Evolutionary conservation across 2,329 filamentous ascomycete genomes (phyloP).

Genomic region (Beauveria sp.): DNA sequence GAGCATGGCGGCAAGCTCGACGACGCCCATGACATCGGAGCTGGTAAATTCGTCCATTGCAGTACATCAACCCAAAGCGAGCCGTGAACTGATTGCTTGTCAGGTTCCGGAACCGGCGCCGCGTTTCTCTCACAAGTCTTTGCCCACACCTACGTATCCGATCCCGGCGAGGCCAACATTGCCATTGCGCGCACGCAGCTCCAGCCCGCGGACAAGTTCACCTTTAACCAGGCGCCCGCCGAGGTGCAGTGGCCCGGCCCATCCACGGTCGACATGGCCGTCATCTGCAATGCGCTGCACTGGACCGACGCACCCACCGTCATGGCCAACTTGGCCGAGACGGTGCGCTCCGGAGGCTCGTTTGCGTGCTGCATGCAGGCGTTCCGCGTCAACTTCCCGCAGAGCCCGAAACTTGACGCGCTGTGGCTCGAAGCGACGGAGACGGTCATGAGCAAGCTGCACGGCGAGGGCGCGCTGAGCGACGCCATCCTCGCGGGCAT

Average conservation of each 20-base stretch:
- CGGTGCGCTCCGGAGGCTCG: not conserved
- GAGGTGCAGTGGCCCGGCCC: not conserved
- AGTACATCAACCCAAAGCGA: not conserved
- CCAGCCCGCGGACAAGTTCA: not conserved
- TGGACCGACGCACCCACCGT: conserved; percentile 4
- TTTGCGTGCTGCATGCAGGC: conserved; percentile 9
- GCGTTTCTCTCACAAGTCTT: conserved; percentile 5
- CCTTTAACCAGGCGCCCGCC: not conserved
- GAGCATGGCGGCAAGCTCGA: conserved; percentile 4
- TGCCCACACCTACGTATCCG: conserved; percentile 10
- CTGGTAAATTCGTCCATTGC: not conserved
- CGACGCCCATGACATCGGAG: conserved; percentile 8
- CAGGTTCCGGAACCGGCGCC: conserved; percentile 9
- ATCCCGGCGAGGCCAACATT: conserved; percentile 11
- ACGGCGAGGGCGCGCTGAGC: not conserved
- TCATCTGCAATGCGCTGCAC: conserved; percentile 11
- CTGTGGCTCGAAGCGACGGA: conserved; percentile 5
- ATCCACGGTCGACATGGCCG: conserved; percentile 2
- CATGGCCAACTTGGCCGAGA: conserved; percentile 3
- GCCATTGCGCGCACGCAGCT: not conserved
- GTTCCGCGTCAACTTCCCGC: conserved; percentile 8
- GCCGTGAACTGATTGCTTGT: not conserved
- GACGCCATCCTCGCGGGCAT: conserved; percentile 1
- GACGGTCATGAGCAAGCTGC: not conserved
- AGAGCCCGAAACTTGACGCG: not conserved